Percentiles rank a stretch among this genome's conserved stretches.
These are phyloP conservation scores for Exophiala dermatitidis DNA, from an alignment of 2,329 filamentous ascomycete species.

Conservation along the genomic window DNA sequence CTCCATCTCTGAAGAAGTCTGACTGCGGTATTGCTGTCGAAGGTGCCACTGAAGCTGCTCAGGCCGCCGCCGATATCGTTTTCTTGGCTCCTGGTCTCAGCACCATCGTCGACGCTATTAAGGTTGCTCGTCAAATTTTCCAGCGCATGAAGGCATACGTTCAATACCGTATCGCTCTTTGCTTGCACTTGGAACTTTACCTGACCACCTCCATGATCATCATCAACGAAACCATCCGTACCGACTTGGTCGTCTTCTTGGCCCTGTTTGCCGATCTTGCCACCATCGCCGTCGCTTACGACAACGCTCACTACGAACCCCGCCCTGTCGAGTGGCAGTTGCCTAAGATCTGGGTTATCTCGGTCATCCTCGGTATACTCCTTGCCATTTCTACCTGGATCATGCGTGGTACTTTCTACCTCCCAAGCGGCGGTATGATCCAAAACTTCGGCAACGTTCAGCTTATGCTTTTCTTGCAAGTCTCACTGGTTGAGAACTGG, in stretches of 20 bases:
- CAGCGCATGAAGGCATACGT: constrained; percentile 73
- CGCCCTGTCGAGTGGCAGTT: constrained; percentile 74
- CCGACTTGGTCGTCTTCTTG: constrained; percentile 70
- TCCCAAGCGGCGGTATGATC: constrained; percentile 63
- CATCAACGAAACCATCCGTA: constrained; percentile 67
- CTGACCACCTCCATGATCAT: constrained; percentile 71
- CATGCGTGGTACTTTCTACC: constrained; percentile 62
- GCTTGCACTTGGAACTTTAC: constrained; percentile 68
- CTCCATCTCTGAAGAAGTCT: constrained; percentile 65
- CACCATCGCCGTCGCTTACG: constrained; percentile 70
- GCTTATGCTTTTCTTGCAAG: constrained; percentile 79
- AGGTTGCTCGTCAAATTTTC: constrained; percentile 68
- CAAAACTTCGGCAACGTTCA: constrained; percentile 68
- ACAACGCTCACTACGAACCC: constrained; percentile 68
- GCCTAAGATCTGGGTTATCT: constrained; percentile 75
- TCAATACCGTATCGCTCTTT: constrained; percentile 69
- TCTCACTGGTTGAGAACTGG: constrained; percentile 92
- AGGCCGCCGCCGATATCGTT: constrained; percentile 66
- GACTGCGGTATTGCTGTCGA: constrained; percentile 69
- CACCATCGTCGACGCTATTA: constrained; percentile 66
- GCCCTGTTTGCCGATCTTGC: constrained; percentile 73
- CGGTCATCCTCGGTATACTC: constrained; percentile 58
- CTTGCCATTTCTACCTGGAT: constrained; percentile 67
- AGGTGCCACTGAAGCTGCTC: constrained; percentile 63
- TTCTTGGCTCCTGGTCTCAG: constrained; percentile 66